Percentiles rank a stretch among this genome's conserved stretches.
phyloP scores from a whole-genome alignment of 441 rosid genomes.

The Lepidium campestre region DNA sequence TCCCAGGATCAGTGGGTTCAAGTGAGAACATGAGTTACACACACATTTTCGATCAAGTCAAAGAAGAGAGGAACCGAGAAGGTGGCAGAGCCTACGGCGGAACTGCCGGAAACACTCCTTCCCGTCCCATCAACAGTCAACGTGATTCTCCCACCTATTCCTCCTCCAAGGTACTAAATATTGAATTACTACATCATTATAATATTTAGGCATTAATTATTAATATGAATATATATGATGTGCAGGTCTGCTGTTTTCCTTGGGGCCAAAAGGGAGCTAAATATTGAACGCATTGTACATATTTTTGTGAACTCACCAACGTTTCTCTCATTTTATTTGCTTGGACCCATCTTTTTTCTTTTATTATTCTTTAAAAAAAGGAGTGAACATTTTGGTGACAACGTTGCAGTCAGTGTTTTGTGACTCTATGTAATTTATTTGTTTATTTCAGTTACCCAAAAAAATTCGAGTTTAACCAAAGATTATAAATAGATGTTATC shows the following conservation, averaged over 20 bases:
- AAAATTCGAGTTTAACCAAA: neutral
- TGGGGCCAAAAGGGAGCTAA: constrained; percentile 52
- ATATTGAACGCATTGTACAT: constrained; percentile 13
- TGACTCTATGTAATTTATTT: neutral
- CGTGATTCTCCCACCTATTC: neutral
- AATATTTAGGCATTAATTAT: neutral
- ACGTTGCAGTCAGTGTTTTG: neutral
- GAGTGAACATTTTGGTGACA: neutral
- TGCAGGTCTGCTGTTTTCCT: constrained; percentile 74
- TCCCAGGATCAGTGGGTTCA: constrained; percentile 24
- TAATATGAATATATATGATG: neutral
- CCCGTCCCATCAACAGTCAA: constrained; percentile 20
- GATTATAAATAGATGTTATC: no score
- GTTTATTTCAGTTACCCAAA: neutral
- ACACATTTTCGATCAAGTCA: constrained; percentile 27
- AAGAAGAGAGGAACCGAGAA: constrained; percentile 22
- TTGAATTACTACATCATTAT: neutral
- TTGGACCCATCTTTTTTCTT: neutral
- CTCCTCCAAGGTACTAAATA: constrained; percentile 6
- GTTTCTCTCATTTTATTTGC: neutral
- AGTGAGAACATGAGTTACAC: constrained; percentile 26
- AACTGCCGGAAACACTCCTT: constrained; percentile 13
- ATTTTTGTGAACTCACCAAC: neutral
- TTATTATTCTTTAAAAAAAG: neutral
- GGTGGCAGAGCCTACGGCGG: constrained; percentile 20